phyloP scores from a whole-genome alignment of 2,329 filamentous ascomycete genomes.

The Colletotrichum sp. region DNA sequence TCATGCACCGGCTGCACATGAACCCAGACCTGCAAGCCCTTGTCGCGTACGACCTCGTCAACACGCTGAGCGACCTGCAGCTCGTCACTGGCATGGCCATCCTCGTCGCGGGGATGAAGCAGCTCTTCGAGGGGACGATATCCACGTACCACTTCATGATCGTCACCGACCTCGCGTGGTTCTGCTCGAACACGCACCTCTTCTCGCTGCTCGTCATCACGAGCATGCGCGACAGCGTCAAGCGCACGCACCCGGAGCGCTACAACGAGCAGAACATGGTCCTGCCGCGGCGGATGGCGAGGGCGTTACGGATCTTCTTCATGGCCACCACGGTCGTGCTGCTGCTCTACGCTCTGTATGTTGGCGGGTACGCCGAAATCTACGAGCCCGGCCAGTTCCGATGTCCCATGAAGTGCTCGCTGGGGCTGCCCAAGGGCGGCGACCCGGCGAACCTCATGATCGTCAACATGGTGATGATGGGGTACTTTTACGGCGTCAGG shows the following conservation, averaged over 20 bases:
- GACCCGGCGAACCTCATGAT: neutral
- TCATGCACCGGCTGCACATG: neutral
- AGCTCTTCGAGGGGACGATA: constrained; percentile 20
- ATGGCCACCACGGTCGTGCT: neutral
- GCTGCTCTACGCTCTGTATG: neutral
- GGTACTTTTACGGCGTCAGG: neutral
- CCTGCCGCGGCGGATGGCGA: neutral
- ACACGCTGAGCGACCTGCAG: constrained; percentile 27
- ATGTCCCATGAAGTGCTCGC: neutral
- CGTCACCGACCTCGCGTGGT: constrained; percentile 28
- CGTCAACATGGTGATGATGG: neutral
- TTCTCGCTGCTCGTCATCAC: constrained; percentile 21
- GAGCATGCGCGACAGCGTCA: constrained; percentile 11
- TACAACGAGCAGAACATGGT: neutral
- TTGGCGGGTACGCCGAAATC: neutral
- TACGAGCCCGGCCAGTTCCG: neutral
- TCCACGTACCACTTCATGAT: constrained; percentile 28
- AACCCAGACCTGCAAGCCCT: neutral
- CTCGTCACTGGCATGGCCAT: constrained; percentile 26
- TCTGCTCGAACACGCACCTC: constrained; percentile 26
- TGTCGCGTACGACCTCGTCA: constrained; percentile 23
- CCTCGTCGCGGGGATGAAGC: constrained; percentile 19
- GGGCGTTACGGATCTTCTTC: neutral
- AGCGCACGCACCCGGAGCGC: neutral
- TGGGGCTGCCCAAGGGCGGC: neutral